Evolutionary conservation across 768 basidiomycete species (phyloP).

Genomic region (Favolaschia claudopus): DNA sequence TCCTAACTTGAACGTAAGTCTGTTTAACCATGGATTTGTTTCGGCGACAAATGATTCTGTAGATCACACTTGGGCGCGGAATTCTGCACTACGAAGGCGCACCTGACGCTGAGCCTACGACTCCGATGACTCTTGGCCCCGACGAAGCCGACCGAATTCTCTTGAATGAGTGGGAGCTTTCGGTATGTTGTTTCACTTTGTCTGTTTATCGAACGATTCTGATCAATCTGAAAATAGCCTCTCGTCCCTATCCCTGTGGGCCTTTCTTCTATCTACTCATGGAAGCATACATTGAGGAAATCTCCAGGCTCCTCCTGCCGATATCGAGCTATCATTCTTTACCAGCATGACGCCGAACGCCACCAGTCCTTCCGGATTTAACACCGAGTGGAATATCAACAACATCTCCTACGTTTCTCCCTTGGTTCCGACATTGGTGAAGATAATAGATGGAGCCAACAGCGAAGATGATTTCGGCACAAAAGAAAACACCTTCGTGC

Average conservation of each 20-base stretch:
- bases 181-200: too few species aligned
- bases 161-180: constrained; percentile 15
- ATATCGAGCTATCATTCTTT: constrained; percentile 34
- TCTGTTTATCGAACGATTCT: too few species aligned
- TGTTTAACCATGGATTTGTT: neutral
- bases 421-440: constrained; percentile 30
- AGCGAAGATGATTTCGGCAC: constrained; percentile 38
- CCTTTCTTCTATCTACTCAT: too few species aligned
- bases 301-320: constrained; percentile 31
- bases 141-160: neutral
- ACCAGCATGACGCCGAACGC: constrained; percentile 31
- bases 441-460: constrained; percentile 44
- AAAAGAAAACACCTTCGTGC: constrained; percentile 46
- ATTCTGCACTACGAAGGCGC: constrained; percentile 49
- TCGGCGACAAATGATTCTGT: neutral
- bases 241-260: constrained; percentile 16
- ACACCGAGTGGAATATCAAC: constrained; percentile 44
- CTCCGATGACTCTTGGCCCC: constrained; percentile 33
- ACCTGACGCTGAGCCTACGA: constrained; percentile 36
- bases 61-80: constrained; percentile 35
- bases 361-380: constrained; percentile 22
- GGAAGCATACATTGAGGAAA: neutral
- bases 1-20: constrained; percentile 30
- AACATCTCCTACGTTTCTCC: constrained; percentile 33
- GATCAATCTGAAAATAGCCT: constrained; percentile 8